These are phyloP conservation scores for Colletotrichum sansevieriae DNA, from an alignment of 2,329 filamentous ascomycete genomes.

Conservation along the genomic window DNA sequence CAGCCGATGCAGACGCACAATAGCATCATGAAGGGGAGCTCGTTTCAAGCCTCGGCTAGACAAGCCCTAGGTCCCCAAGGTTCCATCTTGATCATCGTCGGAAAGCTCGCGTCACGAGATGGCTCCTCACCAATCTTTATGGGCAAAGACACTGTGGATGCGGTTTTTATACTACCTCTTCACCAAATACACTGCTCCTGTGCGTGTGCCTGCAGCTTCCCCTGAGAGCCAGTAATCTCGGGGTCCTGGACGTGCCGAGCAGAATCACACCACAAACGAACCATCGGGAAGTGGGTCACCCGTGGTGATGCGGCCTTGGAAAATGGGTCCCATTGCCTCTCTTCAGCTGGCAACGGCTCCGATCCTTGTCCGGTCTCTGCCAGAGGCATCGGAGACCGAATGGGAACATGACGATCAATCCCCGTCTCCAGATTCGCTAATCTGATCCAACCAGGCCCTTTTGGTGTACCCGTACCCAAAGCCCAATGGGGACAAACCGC, in stretches of 20 bases:
- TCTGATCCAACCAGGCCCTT: neutral
- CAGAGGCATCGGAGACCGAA: neutral
- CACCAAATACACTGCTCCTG: no score
- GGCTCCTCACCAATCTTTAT: no score
- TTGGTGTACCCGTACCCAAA: no score
- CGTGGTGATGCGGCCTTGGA: constrained; percentile 28
- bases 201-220: neutral
- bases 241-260: constrained; percentile 3
- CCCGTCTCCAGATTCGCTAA: constrained; percentile 28
- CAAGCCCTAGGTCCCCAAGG: neutral
- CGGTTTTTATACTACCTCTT: neutral
- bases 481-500: constrained; percentile 5
- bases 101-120: no score
- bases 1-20: constrained; percentile 9
- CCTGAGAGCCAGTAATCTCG: constrained; percentile 36
- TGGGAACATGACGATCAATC: constrained; percentile 15
- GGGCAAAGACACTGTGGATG: neutral
- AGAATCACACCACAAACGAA: constrained; percentile 40
- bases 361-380: neutral
- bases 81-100: no score
- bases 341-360: neutral
- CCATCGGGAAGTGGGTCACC: constrained; percentile 39
- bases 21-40: neutral
- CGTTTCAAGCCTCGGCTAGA: neutral
- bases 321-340: constrained; percentile 8